Evolutionary conservation across 305 asterid species (phyloP).

Genomic region (Fraxinus dipetala): DNA sequence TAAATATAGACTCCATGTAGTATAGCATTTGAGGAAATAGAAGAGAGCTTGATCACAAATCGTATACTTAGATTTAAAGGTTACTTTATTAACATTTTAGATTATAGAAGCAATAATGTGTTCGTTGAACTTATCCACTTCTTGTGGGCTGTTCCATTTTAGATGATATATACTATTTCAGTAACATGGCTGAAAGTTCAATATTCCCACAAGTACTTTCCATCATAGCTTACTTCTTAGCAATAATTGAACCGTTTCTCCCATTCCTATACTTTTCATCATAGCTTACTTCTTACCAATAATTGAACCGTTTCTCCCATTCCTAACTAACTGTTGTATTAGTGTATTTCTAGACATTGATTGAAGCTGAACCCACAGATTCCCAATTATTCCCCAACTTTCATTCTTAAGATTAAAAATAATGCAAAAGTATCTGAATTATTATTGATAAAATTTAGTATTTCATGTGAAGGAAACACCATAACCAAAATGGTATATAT

Average conservation of each 20-base stretch:
- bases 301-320: background rate
- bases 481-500: no score
- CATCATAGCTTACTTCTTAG: slow-evolving; percentile 5
- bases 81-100: background rate
- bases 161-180: background rate
- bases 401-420: no score
- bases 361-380: background rate
- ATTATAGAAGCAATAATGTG: background rate
- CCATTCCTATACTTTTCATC: background rate
- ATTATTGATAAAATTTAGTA: no score
- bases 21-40: background rate
- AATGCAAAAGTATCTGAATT: no score
- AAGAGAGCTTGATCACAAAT: background rate
- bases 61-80: background rate
- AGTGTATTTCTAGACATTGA: background rate
- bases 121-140: background rate
- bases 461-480: no score
- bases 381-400: no score
- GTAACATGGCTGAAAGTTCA: background rate
- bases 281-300: slow-evolving; percentile 7
- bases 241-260: background rate
- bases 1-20: background rate
- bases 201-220: background rate
- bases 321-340: background rate
- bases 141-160: background rate